Percentiles rank a stretch among this genome's conserved stretches.
These are phyloP conservation scores for Leccinum rimulosum DNA, from an alignment of 768 basidiomycete genomes.

Conservation along the genomic window DNA sequence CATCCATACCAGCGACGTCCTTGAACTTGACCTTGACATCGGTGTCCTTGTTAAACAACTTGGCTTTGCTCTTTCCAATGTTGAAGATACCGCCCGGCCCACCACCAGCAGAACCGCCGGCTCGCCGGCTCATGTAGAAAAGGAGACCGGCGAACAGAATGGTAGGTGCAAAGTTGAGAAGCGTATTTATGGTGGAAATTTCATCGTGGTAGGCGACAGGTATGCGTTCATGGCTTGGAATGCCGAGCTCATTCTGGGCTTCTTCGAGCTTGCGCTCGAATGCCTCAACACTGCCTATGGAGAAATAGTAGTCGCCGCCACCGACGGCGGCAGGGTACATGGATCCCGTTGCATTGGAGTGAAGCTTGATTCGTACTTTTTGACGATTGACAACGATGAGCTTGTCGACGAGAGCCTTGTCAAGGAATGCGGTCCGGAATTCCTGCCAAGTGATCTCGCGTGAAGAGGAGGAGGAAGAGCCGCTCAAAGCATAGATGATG, in stretches of 20 bases:
- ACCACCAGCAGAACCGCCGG: conserved; percentile 55
- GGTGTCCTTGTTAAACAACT: conserved; percentile 95
- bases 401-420: conserved; percentile 94
- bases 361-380: conserved; percentile 88
- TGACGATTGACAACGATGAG: conserved; percentile 88
- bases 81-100: conserved; percentile 91
- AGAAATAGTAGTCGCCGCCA: conserved; percentile 83
- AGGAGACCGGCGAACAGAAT: conserved; percentile 87
- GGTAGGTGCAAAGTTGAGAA: conserved; percentile 94
- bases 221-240: conserved; percentile 89
- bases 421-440: conserved; percentile 94
- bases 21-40: conserved; percentile 91
- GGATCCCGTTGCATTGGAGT: conserved; percentile 81
- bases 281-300: conserved; percentile 94
- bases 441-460: conserved; percentile 99
- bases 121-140: conserved; percentile 79
- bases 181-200: conserved; percentile 76
- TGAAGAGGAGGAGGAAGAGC: conserved; percentile 45
- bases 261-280: conserved; percentile 96
- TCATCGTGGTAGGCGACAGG: conserved; percentile 97
- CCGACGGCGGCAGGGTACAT: conserved; percentile 63
- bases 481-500: conserved; percentile 61
- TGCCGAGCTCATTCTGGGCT: conserved; percentile 88
- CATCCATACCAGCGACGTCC: conserved; percentile 99
- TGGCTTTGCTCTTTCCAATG: conserved; percentile 94